Evolutionary conservation across 1,139 yeast genomes (phyloP).

Genomic region (Suhomyces coccinellae): DNA sequence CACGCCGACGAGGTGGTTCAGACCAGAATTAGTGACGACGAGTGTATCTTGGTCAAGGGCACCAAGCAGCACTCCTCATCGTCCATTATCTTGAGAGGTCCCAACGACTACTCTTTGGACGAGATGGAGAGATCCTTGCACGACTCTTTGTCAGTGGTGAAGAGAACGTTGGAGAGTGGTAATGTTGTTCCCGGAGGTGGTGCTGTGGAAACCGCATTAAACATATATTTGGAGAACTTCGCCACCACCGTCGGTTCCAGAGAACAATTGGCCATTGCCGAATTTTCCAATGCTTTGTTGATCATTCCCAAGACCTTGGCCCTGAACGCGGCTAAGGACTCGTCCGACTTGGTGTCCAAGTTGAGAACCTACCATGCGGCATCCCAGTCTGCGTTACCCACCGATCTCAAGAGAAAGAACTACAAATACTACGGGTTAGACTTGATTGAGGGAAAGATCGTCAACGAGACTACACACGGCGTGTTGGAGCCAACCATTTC

Average conservation of each 20-base stretch:
- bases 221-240: slow-evolving; percentile 92
- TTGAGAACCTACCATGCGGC: slow-evolving; percentile 96
- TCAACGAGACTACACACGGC: slow-evolving; percentile 80
- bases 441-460: slow-evolving; percentile 85
- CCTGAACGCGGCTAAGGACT: slow-evolving; percentile 96
- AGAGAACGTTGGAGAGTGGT: slow-evolving; percentile 94
- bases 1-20: slow-evolving; percentile 90
- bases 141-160: slow-evolving; percentile 92
- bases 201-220: slow-evolving; percentile 94
- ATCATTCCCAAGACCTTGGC: slow-evolving; percentile 97
- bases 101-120: slow-evolving; percentile 93
- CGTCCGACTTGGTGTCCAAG: slow-evolving; percentile 91
- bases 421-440: slow-evolving; percentile 93
- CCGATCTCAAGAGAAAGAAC: slow-evolving; percentile 78
- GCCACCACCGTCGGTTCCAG: slow-evolving; percentile 98
- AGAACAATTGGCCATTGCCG: slow-evolving; percentile 97
- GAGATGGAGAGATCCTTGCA: slow-evolving; percentile 98
- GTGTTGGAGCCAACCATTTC: slow-evolving; percentile 95
- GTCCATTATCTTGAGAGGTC: slow-evolving; percentile 91
- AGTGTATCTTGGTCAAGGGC: slow-evolving; percentile 91
- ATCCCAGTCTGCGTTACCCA: slow-evolving; percentile 79
- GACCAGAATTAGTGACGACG: slow-evolving; percentile 92
- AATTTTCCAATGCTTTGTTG: slow-evolving; percentile 87
- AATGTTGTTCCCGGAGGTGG: slow-evolving; percentile 98
- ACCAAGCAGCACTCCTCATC: slow-evolving; percentile 92